Conservation (phyloP, 179 eudicot genomes). For the Monotropa hypopitys region DNA sequence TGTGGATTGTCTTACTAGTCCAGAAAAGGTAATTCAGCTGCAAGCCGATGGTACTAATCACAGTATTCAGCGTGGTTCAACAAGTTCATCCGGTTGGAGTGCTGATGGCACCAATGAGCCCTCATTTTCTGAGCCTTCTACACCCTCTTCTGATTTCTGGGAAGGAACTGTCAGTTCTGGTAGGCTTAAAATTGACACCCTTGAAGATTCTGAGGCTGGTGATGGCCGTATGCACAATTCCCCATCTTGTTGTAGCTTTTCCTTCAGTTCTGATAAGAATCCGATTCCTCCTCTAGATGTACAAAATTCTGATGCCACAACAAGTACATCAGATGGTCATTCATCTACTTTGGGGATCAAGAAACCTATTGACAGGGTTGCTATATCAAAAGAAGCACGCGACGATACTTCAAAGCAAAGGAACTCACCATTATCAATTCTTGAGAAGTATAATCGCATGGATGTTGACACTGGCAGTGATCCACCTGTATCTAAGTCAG, state of each 20-base stretch:
- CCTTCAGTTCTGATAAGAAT: conserved; percentile 11
- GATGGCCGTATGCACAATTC: conserved; percentile 11
- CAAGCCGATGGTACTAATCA: conserved; percentile 11
- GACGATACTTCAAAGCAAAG: conserved; percentile 13
- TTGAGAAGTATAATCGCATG: conserved; percentile 8
- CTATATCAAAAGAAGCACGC: conserved; percentile 17
- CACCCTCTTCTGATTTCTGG: conserved; percentile 55
- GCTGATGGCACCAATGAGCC: conserved; percentile 28
- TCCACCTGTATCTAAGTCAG: conserved; percentile 12
- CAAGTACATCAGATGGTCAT: conserved; percentile 13
- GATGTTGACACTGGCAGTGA: conserved; percentile 4
- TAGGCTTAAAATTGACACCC: conserved; percentile 17
- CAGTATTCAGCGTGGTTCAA: conserved; percentile 14
- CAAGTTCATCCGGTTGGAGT: conserved; percentile 25
- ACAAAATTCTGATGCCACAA: not conserved
- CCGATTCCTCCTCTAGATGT: conserved; percentile 1
- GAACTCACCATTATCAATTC: conserved; percentile 11
- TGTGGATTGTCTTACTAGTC: conserved; percentile 10
- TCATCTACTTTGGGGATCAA: conserved; percentile 15
- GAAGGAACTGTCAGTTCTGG: conserved; percentile 41
- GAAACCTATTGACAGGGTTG: conserved; percentile 19
- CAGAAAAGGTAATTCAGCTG: conserved; percentile 10
- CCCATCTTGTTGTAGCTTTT: conserved; percentile 9
- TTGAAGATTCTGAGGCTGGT: conserved; percentile 16
- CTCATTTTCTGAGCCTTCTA: conserved; percentile 34